A percentile compares a stretch with the other conserved stretches of the same genome.
Evolutionary conservation across 202 grass and related monocot species (phyloP).

Genomic region (Carex arenaria): DNA sequence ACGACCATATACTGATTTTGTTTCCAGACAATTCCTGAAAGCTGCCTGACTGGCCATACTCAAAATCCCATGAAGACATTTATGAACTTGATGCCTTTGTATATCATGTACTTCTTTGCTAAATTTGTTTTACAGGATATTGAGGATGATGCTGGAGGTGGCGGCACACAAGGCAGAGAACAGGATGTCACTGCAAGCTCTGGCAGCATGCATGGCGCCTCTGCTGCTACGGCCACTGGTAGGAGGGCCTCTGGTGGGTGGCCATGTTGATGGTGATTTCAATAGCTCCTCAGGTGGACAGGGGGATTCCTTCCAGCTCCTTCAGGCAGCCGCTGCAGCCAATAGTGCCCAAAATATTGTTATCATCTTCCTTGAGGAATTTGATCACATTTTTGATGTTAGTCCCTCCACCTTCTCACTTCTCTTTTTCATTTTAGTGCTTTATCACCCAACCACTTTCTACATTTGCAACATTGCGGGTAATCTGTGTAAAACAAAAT

Average conservation of each 20-base stretch:
- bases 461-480: background rate
- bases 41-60: background rate
- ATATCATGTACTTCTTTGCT: background rate
- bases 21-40: background rate
- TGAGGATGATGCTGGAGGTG: conserved; percentile 93
- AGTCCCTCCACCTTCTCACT: conserved; percentile 22
- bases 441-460: background rate
- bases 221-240: conserved; percentile 93
- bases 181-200: conserved; percentile 86
- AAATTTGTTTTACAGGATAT: conserved; percentile 70
- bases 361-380: conserved; percentile 94
- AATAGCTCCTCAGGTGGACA: conserved; percentile 63
- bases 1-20: background rate
- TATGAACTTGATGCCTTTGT: conserved; percentile 2
- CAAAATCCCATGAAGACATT: background rate
- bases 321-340: conserved; percentile 92
- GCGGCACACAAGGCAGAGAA: conserved; percentile 74
- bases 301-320: conserved; percentile 63
- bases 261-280: conserved; percentile 72
- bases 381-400: conserved; percentile 95
- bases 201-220: conserved; percentile 98
- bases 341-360: conserved; percentile 98
- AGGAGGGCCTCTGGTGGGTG: conserved; percentile 48
- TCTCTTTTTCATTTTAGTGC: background rate
- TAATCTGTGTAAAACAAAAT: background rate